These are phyloP conservation scores for Begonia peltatifolia DNA, from an alignment of 306 rosid species.

Conservation along the genomic window DNA sequence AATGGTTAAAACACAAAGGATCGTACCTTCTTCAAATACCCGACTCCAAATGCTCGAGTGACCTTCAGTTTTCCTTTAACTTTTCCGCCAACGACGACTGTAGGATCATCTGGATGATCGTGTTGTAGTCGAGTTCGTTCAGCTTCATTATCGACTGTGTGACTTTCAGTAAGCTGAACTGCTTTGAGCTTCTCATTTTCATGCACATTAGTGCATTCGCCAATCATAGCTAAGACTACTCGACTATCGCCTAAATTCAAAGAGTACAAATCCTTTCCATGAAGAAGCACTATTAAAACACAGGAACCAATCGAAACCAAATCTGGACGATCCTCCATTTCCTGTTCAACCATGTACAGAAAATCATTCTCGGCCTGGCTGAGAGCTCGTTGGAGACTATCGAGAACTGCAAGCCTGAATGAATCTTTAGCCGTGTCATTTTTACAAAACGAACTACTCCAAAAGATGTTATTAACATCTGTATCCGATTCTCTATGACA, in stretches of 20 bases:
- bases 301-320: slow-evolving; percentile 91
- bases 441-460: slow-evolving; percentile 14
- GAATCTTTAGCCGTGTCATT: slow-evolving; percentile 11
- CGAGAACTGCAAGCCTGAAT: slow-evolving; percentile 48
- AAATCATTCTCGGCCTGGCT: slow-evolving; percentile 81
- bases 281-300: slow-evolving; percentile 77
- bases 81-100: slow-evolving; percentile 45
- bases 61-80: slow-evolving; percentile 93
- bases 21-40: slow-evolving; percentile 85
- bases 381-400: slow-evolving; percentile 58
- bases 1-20: too few relatives aligned
- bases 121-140: slow-evolving; percentile 45
- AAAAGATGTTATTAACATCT: slow-evolving; percentile 10
- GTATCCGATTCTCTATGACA: slow-evolving; percentile 9
- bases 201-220: slow-evolving; percentile 5
- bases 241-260: slow-evolving; percentile 88
- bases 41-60: slow-evolving; percentile 97
- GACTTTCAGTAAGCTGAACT: slow-evolving; percentile 84
- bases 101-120: slow-evolving; percentile 85
- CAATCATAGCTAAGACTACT: slow-evolving; percentile 62
- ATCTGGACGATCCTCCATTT: slow-evolving; percentile 93
- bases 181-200: slow-evolving; percentile 37
- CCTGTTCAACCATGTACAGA: slow-evolving; percentile 93
- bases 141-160: slow-evolving; percentile 61
- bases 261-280: slow-evolving; percentile 74